Evolutionary conservation across 225 moss, liverwort and hornwort species (phyloP).

Genomic region (Pleurozium schreberi): DNA sequence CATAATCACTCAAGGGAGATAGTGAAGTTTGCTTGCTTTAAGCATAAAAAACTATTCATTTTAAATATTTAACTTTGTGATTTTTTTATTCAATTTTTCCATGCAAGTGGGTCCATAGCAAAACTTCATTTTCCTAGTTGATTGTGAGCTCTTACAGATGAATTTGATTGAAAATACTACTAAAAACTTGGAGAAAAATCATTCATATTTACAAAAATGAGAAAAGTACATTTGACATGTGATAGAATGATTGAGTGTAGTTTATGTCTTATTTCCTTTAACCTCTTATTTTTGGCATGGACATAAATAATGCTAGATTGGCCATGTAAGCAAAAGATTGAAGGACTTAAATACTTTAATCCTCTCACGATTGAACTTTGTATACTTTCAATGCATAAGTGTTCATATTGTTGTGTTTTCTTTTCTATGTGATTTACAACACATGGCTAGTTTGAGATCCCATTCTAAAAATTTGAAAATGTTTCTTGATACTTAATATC

Average conservation of each 20-base stretch:
- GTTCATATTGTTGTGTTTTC: not conserved
- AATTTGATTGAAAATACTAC: not conserved
- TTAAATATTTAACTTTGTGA: not conserved
- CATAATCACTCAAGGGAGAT: not conserved
- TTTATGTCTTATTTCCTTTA: not conserved
- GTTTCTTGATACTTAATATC: not conserved
- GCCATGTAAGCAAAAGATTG: not conserved
- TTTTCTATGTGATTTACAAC: not conserved
- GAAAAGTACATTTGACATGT: not conserved
- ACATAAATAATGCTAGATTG: not conserved
- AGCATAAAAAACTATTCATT: not conserved
- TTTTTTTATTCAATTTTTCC: not conserved
- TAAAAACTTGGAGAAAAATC: not conserved
- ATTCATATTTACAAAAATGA: not conserved
- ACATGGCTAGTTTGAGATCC: too few relatives aligned
- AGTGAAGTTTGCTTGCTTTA: not conserved
- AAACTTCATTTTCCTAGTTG: fast-evolving
- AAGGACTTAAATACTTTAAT: too few relatives aligned
- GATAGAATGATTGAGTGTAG: not conserved
- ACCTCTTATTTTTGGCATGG: not conserved
- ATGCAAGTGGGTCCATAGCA: fast-evolving
- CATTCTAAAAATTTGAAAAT: not conserved
- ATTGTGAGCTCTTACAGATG: not conserved
- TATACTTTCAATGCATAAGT: not conserved
- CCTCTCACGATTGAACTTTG: not conserved